These are phyloP conservation scores for Leccinum disarticulatum DNA, from an alignment of 768 basidiomycete genomes.

Conservation along the genomic window DNA sequence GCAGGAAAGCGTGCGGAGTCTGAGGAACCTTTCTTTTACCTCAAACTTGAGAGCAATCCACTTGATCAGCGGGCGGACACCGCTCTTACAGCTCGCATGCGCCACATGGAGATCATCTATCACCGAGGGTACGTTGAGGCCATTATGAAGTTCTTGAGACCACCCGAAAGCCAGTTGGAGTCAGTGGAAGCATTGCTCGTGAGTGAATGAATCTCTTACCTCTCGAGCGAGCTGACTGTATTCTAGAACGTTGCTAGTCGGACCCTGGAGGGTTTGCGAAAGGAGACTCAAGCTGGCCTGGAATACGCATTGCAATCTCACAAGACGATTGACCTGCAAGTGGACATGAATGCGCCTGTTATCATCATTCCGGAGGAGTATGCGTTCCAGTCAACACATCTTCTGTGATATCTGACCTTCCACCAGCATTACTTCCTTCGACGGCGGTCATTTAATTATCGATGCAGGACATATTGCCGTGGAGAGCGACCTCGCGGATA, in stretches of 20 bases:
- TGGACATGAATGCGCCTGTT: slow-evolving; percentile 95
- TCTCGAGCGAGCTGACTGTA: neutral
- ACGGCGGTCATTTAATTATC: slow-evolving; percentile 84
- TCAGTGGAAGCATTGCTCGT: slow-evolving; percentile 92
- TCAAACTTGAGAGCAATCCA: slow-evolving; percentile 91
- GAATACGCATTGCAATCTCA: slow-evolving; percentile 92
- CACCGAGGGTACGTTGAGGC: slow-evolving; percentile 93
- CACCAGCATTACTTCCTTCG: slow-evolving; percentile 66
- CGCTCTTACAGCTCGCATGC: slow-evolving; percentile 84
- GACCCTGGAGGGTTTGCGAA: slow-evolving; percentile 89
- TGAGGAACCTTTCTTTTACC: slow-evolving; percentile 75
- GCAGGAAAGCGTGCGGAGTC: slow-evolving; percentile 27
- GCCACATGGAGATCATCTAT: slow-evolving; percentile 96
- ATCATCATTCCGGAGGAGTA: slow-evolving; percentile 97
- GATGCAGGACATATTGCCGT: slow-evolving; percentile 98
- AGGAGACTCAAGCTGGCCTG: slow-evolving; percentile 91
- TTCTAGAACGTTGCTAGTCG: slow-evolving; percentile 83
- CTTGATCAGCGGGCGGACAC: slow-evolving; percentile 90
- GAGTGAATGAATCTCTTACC: slow-evolving; percentile 25
- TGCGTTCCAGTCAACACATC: slow-evolving; percentile 20
- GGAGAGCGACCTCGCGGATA: slow-evolving; percentile 85
- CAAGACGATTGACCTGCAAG: slow-evolving; percentile 94
- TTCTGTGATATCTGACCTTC: slow-evolving; percentile 8
- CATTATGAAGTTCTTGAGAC: slow-evolving; percentile 87
- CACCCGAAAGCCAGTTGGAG: slow-evolving; percentile 91